phyloP scores from a whole-genome alignment of 805 yeast species.

The Komagataella phaffii region DNA sequence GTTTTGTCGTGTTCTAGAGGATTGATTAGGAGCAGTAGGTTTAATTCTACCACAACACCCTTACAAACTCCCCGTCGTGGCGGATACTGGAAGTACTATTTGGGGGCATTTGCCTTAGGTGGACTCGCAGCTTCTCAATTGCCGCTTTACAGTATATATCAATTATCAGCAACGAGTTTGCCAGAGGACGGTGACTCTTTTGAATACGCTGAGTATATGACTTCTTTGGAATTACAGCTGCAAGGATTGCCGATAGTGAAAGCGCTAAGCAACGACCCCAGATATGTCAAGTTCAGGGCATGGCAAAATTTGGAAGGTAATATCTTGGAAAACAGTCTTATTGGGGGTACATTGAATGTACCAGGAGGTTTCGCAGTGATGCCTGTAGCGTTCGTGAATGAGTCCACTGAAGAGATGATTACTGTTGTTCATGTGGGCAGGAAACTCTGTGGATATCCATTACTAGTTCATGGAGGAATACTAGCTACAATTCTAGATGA shows the following conservation, averaged over 20 bases:
- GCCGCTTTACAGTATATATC: background rate
- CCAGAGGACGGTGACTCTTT: conserved; percentile 4
- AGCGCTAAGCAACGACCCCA: conserved; percentile 25
- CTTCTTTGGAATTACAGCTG: conserved; percentile 31
- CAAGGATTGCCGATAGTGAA: conserved; percentile 37
- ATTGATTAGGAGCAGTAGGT: background rate
- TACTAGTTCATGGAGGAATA: conserved; percentile 81
- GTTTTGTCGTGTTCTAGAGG: background rate
- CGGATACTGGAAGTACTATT: background rate
- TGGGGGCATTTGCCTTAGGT: background rate
- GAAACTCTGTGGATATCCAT: conserved; percentile 75
- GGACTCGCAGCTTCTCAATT: background rate
- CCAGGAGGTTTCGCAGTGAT: conserved; percentile 75
- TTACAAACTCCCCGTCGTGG: background rate
- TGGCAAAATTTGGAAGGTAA: conserved; percentile 31
- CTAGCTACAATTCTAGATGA: conserved; percentile 74
- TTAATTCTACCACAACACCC: background rate
- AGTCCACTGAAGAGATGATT: conserved; percentile 41
- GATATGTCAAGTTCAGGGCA: conserved; percentile 23
- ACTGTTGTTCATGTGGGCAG: conserved; percentile 69
- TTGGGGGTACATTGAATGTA: conserved; percentile 39
- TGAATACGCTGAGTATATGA: conserved; percentile 10
- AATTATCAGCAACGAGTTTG: background rate
- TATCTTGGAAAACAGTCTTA: conserved; percentile 22
- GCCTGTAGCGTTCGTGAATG: conserved; percentile 55